Percentiles rank a stretch among this genome's conserved stretches.
phyloP scores from a whole-genome alignment of 257 asterid species.

The Salvia rosmarinus region DNA sequence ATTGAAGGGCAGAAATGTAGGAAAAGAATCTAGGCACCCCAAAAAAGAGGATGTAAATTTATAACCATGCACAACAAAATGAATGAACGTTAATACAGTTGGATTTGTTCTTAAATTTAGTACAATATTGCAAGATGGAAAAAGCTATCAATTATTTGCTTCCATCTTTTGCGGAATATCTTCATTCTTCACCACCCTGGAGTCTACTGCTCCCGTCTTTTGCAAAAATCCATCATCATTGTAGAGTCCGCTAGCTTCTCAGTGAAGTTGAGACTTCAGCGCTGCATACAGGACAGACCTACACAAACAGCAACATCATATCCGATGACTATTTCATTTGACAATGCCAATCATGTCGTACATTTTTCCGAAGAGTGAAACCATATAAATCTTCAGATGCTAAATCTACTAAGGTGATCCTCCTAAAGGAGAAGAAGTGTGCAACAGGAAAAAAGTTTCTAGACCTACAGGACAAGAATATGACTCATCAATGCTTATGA shows the following conservation, averaged over 20 bases:
- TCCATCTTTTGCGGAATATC: slow-evolving; percentile 17
- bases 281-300: slow-evolving; percentile 96
- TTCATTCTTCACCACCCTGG: neutral
- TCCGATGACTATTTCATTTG: neutral
- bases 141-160: slow-evolving; percentile 20
- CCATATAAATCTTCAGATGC: too few relatives aligned
- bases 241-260: slow-evolving; percentile 45
- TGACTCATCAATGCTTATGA: neutral
- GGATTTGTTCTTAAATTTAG: neutral
- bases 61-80: neutral
- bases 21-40: neutral
- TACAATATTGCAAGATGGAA: slow-evolving; percentile 17
- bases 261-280: slow-evolving; percentile 76
- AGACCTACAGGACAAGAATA: neutral
- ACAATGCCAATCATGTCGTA: neutral
- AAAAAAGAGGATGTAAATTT: neutral
- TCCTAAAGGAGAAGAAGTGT: too few relatives aligned
- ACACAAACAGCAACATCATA: slow-evolving; percentile 36
- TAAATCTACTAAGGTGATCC: too few relatives aligned
- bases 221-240: slow-evolving; percentile 12
- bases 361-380: neutral
- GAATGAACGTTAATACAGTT: neutral
- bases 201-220: slow-evolving; percentile 8
- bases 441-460: neutral
- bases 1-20: neutral